Conservation (phyloP, 1,139 yeast genomes). For the Candida smagusa region DNA sequence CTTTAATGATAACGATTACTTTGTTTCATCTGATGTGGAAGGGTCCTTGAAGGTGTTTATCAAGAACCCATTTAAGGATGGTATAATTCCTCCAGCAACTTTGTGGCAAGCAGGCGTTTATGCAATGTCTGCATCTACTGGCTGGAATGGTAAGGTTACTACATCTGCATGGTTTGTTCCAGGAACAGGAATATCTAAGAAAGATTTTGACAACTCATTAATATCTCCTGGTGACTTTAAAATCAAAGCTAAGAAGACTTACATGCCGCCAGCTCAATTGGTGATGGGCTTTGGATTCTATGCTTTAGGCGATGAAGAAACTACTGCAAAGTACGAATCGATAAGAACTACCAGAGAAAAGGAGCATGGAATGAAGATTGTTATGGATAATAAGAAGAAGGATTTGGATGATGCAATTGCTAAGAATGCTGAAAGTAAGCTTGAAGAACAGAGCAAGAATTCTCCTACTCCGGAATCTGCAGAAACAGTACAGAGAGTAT, state of each 20-base stretch:
- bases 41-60: slow-evolving; percentile 76
- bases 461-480: slow-evolving; percentile 7
- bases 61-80: slow-evolving; percentile 65
- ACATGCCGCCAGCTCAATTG: slow-evolving; percentile 76
- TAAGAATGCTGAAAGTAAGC: slow-evolving; percentile 8
- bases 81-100: slow-evolving; percentile 64
- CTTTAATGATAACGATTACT: slow-evolving; percentile 67
- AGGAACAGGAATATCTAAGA: slow-evolving; percentile 64
- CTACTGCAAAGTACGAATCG: slow-evolving; percentile 39
- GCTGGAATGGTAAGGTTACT: slow-evolving; percentile 84
- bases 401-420: slow-evolving; percentile 18
- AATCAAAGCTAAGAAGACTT: slow-evolving; percentile 54
- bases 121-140: slow-evolving; percentile 75
- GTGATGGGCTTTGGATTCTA: slow-evolving; percentile 88
- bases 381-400: slow-evolving; percentile 32
- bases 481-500: not conserved
- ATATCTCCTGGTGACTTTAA: slow-evolving; percentile 64
- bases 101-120: slow-evolving; percentile 87
- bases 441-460: slow-evolving; percentile 10
- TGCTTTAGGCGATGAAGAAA: slow-evolving; percentile 64
- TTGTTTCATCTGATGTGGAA: slow-evolving; percentile 73
- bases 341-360: slow-evolving; percentile 37
- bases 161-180: slow-evolving; percentile 83
- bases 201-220: slow-evolving; percentile 61
- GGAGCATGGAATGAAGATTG: slow-evolving; percentile 45